Conservation (phyloP, 2,329 filamentous ascomycete genomes). For the Arthrobotrys pseudoclavata region DNA sequence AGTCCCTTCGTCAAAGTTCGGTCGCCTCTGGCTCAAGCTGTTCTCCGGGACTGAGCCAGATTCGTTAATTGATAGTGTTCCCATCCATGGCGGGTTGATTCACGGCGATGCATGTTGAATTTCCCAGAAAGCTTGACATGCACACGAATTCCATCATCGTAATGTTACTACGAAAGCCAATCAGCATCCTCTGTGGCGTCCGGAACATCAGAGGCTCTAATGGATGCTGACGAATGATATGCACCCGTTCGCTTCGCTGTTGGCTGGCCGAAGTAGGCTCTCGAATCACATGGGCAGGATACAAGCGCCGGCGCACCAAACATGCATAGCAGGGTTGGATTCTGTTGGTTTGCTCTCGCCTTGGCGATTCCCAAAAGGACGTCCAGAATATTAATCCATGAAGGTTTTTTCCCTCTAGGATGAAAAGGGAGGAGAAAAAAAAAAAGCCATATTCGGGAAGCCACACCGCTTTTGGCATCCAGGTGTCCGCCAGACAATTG, state of each 20-base stretch:
- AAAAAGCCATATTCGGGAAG: conserved; percentile 23
- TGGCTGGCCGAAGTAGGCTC: conserved; percentile 33
- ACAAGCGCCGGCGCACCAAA: conserved; percentile 58
- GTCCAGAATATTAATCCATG: conserved; percentile 18
- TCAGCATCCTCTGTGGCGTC: conserved; percentile 39
- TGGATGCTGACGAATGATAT: conserved; percentile 41
- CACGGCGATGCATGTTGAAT: conserved; percentile 27
- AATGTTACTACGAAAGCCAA: conserved; percentile 27
- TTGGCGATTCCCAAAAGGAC: conserved; percentile 27
- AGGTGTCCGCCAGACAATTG: conserved; percentile 24
- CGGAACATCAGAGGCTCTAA: conserved; percentile 11
- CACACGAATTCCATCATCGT: conserved; percentile 3
- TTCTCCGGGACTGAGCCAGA: conserved; percentile 14
- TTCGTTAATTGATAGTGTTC: conserved; percentile 25
- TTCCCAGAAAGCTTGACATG: conserved; percentile 17
- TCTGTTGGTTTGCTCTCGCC: conserved; percentile 30
- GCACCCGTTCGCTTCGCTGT: conserved; percentile 10
- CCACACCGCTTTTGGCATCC: conserved; percentile 19
- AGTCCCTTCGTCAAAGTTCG: conserved; percentile 25
- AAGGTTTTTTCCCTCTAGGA: conserved; percentile 19
- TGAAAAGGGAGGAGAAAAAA: not conserved
- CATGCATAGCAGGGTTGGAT: conserved; percentile 48
- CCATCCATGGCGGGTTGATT: conserved; percentile 29
- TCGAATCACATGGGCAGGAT: conserved; percentile 54
- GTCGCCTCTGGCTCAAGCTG: conserved; percentile 31